Percentiles rank a stretch among this genome's conserved stretches.
These are phyloP conservation scores for Diospyros lotus DNA, from an alignment of 148 eudicot species.

Conservation along the genomic window DNA sequence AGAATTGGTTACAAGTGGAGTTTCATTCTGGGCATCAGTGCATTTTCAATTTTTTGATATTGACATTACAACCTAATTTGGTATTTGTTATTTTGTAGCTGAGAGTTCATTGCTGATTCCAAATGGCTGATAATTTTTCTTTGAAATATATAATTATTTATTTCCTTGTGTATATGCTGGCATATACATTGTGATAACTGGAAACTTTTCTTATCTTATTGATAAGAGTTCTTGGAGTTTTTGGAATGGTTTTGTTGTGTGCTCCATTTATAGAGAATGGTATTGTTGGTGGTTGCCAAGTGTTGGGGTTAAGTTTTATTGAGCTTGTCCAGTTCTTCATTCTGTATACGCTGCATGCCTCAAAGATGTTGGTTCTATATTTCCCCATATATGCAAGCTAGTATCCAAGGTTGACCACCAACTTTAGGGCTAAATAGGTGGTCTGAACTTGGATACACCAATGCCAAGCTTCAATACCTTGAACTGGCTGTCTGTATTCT, in stretches of 20 bases:
- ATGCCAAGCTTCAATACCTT: neutral
- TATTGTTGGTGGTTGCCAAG: neutral
- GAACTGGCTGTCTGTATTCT: neutral
- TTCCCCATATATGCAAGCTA: neutral
- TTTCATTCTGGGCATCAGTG: too few species aligned
- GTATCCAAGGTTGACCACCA: neutral
- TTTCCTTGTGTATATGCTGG: too few species aligned
- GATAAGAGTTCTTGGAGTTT: too few species aligned
- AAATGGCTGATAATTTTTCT: too few species aligned
- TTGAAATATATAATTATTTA: too few species aligned
- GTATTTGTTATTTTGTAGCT: neutral
- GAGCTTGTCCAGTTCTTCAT: neutral
- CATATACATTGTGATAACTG: too few species aligned
- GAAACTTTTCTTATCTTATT: too few species aligned
- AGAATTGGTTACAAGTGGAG: neutral
- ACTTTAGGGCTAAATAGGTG: neutral
- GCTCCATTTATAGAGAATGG: neutral
- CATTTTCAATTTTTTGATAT: neutral
- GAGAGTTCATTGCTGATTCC: too few species aligned
- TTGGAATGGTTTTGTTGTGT: neutral
- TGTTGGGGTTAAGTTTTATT: neutral
- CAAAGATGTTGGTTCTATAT: slow-evolving; percentile 5
- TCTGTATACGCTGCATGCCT: neutral
- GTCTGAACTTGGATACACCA: neutral
- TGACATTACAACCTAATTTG: neutral